A percentile compares a stretch with the other conserved stretches of the same genome.
Evolutionary conservation across 2,329 filamentous ascomycete genomes (phyloP).

Genomic region (Aspergillus piperis): DNA sequence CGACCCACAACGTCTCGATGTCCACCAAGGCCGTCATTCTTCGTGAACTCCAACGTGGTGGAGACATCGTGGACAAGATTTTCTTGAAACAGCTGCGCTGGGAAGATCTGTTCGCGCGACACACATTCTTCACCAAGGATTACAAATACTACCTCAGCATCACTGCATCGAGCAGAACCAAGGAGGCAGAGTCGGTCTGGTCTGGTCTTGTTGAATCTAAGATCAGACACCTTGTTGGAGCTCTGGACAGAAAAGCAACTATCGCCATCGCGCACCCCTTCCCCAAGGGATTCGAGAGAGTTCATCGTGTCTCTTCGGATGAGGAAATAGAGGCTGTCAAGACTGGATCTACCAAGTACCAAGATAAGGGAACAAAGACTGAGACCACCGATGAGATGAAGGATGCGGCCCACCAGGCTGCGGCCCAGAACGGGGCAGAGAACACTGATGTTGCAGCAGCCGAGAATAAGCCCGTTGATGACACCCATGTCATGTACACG

Average conservation of each 20-base stretch:
- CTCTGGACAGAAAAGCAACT: conserved; percentile 75
- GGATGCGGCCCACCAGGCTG: conserved; percentile 52
- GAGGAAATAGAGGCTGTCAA: conserved; percentile 64
- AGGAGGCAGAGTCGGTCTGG: conserved; percentile 84
- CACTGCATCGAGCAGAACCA: conserved; percentile 76
- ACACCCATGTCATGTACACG: conserved; percentile 68
- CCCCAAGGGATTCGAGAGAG: conserved; percentile 86
- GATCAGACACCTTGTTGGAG: conserved; percentile 79
- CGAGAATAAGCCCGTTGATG: conserved; percentile 41
- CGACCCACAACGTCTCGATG: conserved; percentile 87
- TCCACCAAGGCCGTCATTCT: conserved; percentile 85
- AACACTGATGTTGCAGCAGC: conserved; percentile 40
- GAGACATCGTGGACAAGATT: conserved; percentile 76
- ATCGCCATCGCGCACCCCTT: conserved; percentile 87
- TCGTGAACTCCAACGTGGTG: conserved; percentile 75
- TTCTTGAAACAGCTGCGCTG: conserved; percentile 74
- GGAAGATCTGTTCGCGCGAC: conserved; percentile 85
- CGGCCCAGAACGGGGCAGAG: conserved; percentile 48
- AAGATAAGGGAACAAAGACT: conserved; percentile 55
- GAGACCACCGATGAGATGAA: conserved; percentile 55
- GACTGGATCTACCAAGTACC: conserved; percentile 62
- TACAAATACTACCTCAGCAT: conserved; percentile 97
- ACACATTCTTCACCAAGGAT: conserved; percentile 88
- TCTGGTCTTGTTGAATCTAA: conserved; percentile 93
- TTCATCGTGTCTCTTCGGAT: conserved; percentile 67